Evolutionary conservation across 306 rosid genomes (phyloP).

Genomic region (Corylus americana): DNA sequence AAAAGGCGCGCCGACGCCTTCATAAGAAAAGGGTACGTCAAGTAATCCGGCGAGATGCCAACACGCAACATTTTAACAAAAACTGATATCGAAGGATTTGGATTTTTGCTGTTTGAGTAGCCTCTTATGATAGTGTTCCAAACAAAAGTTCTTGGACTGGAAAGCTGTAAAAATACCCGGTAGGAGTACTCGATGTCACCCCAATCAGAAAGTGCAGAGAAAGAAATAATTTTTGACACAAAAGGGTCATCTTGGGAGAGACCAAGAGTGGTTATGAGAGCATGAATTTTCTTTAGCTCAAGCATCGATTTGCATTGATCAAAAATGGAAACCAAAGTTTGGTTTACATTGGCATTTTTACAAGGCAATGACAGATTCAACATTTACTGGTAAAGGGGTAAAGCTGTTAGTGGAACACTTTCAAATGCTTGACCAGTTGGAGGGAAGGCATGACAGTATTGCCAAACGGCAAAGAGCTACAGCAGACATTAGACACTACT

Average conservation of each 20-base stretch:
- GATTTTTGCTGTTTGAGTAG: constrained; percentile 58
- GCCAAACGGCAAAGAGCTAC: neutral
- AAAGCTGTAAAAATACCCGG: constrained; percentile 52
- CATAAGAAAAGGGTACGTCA: constrained; percentile 76
- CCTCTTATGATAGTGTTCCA: constrained; percentile 74
- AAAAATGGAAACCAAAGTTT: constrained; percentile 36
- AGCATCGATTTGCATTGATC: constrained; percentile 60
- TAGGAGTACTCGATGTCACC: constrained; percentile 55
- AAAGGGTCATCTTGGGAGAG: constrained; percentile 48
- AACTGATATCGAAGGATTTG: constrained; percentile 48
- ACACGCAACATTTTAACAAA: constrained; percentile 57
- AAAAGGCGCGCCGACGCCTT: constrained; percentile 68
- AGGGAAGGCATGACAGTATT: neutral
- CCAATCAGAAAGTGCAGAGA: constrained; percentile 50
- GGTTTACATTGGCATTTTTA: constrained; percentile 30
- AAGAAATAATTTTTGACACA: constrained; percentile 46
- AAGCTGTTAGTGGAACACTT: neutral
- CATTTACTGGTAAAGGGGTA: constrained; percentile 26
- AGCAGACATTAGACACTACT: neutral
- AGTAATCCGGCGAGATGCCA: constrained; percentile 59
- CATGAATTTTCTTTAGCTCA: constrained; percentile 63
- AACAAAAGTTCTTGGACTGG: constrained; percentile 47
- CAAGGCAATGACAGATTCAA: constrained; percentile 30
- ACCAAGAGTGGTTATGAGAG: constrained; percentile 53
- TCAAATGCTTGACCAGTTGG: neutral